These are phyloP conservation scores for Metrosideros polymorpha DNA, from an alignment of 441 rosid genomes.

Conservation along the genomic window DNA sequence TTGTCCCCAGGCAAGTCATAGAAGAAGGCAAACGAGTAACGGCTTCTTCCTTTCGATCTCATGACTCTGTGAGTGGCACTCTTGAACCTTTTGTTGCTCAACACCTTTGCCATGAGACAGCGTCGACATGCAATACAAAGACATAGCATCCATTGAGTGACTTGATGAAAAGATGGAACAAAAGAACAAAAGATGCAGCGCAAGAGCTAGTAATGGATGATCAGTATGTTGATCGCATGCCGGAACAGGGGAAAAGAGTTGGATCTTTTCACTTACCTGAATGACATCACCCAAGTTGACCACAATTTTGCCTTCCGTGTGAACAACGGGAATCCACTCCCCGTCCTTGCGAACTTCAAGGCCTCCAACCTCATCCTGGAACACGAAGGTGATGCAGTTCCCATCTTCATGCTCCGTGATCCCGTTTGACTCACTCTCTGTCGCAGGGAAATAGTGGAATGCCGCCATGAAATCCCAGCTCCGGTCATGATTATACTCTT, in stretches of 20 bases:
- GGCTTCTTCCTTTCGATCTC: constrained; percentile 21
- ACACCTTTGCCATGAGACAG: constrained; percentile 13
- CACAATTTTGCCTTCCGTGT: constrained; percentile 14
- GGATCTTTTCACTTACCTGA: constrained; percentile 17
- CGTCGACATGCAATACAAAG: not conserved
- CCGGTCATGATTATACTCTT: constrained; percentile 32
- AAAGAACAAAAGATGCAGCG: not conserved
- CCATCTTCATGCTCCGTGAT: constrained; percentile 34
- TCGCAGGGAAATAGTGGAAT: constrained; percentile 26
- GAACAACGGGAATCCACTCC: constrained; percentile 32
- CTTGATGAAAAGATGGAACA: not conserved
- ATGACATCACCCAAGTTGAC: constrained; percentile 40
- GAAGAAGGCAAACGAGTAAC: constrained; percentile 40
- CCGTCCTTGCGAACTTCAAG: constrained; percentile 29
- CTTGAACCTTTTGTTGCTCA: constrained; percentile 40
- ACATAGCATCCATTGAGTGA: not conserved
- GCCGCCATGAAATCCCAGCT: constrained; percentile 41
- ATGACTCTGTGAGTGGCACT: constrained; percentile 44
- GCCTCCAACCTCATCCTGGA: constrained; percentile 47
- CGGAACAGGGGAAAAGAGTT: not conserved
- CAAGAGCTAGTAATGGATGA: not conserved
- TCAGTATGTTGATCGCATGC: not conserved
- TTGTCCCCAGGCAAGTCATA: constrained; percentile 34
- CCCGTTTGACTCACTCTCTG: constrained; percentile 28
- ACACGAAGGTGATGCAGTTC: constrained; percentile 37